phyloP scores from a whole-genome alignment of 1,284 basidiomycete species.

The Fomitopsis pinicola region DNA sequence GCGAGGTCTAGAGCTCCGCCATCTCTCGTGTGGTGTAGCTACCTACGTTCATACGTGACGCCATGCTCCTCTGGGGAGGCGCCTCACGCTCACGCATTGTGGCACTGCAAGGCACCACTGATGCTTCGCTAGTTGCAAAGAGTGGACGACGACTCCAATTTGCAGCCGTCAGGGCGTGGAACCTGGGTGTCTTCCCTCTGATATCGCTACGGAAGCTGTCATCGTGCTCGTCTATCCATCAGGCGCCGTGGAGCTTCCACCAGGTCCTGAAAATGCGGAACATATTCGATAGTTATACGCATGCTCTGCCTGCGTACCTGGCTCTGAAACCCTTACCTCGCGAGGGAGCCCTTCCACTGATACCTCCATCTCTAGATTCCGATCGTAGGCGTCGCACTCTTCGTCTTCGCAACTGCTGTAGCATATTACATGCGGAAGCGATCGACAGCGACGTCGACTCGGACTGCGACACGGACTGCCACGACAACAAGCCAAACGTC shows the following conservation, averaged over 20 bases:
- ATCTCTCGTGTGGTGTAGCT: not conserved
- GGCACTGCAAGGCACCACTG: no score
- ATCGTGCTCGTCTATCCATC: not conserved
- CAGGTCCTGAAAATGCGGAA: not conserved
- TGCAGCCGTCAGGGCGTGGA: not conserved
- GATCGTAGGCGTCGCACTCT: not conserved
- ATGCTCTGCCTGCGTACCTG: not conserved
- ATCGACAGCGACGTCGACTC: not conserved
- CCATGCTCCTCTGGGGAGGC: no score
- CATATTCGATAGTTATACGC: not conserved
- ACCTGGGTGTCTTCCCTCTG: not conserved
- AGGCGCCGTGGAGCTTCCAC: not conserved
- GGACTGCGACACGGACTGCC: not conserved
- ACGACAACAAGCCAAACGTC: not conserved
- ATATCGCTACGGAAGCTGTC: not conserved
- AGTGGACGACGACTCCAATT: not conserved
- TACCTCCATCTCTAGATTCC: not conserved
- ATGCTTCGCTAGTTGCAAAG: no score
- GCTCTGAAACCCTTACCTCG: not conserved
- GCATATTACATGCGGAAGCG: conserved; percentile 2
- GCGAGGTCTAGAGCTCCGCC: not conserved
- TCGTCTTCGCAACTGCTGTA: not conserved
- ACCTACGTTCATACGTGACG: no score
- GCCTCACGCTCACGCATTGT: no score
- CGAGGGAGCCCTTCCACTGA: no score